Conservation (phyloP, 2,329 filamentous ascomycete genomes). For the Diaporthe destruens region DNA sequence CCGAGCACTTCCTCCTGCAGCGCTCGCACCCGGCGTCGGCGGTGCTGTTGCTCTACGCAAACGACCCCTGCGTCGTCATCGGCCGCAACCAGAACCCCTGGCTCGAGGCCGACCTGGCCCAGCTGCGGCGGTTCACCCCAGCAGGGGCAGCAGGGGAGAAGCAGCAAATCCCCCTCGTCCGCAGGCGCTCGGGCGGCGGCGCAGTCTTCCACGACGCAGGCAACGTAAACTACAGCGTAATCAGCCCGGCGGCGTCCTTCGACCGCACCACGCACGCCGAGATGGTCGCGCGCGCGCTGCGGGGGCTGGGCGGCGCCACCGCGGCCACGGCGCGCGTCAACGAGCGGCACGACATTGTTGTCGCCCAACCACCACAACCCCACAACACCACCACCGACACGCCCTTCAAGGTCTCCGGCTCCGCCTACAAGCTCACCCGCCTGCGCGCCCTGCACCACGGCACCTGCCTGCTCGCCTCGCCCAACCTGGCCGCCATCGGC, state of each 20-base stretch:
- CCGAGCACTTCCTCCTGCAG: slow-evolving; percentile 91
- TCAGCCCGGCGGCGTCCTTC: slow-evolving; percentile 81
- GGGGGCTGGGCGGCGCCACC: slow-evolving; percentile 66
- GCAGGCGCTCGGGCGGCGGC: slow-evolving; percentile 88
- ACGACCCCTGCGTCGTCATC: slow-evolving; percentile 88
- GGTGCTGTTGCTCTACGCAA: slow-evolving; percentile 89
- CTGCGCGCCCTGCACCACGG: slow-evolving; percentile 90
- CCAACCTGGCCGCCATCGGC: slow-evolving; percentile 78
- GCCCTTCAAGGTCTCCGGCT: slow-evolving; percentile 91
- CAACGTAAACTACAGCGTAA: slow-evolving; percentile 96
- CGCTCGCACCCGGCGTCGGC: slow-evolving; percentile 78
- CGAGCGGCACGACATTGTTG: slow-evolving; percentile 91
- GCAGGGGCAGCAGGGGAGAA: no score
- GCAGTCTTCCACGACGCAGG: slow-evolving; percentile 94
- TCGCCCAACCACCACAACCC: slow-evolving; percentile 57
- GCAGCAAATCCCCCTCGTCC: slow-evolving; percentile 80
- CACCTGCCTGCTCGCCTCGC: slow-evolving; percentile 85
- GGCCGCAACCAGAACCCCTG: slow-evolving; percentile 98
- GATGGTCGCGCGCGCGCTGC: slow-evolving; percentile 91
- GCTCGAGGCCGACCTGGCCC: slow-evolving; percentile 84
- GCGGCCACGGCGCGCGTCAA: slow-evolving; percentile 80
- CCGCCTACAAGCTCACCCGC: slow-evolving; percentile 92
- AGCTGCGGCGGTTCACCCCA: slow-evolving; percentile 57
- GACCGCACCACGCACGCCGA: slow-evolving; percentile 88
- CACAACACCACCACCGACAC: slow-evolving; percentile 47